phyloP scores from a whole-genome alignment of 495 filamentous ascomycete genomes.

The Halenospora varia region DNA sequence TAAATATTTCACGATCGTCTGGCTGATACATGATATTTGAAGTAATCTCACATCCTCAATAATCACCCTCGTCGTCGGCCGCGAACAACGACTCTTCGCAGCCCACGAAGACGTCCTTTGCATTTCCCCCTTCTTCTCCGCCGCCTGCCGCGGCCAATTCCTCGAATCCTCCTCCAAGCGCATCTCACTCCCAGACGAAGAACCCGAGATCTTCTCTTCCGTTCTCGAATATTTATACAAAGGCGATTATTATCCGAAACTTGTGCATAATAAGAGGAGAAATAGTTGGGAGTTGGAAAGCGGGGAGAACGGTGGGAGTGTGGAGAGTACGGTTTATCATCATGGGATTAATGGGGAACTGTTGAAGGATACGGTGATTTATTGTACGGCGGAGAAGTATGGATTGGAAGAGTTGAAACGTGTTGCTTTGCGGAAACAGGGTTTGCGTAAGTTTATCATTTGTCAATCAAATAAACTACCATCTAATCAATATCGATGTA shows the following conservation, averaged over 20 bases:
- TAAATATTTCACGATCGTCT: background rate
- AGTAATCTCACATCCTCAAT: conserved; percentile 66
- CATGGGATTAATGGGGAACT: conserved; percentile 60
- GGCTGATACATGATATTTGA: background rate
- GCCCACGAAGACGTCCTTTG: conserved; percentile 83
- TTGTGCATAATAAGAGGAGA: conserved; percentile 63
- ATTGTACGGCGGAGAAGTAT: conserved; percentile 83
- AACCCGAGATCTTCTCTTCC: conserved; percentile 86
- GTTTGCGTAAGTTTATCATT: conserved; percentile 37
- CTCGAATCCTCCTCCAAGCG: conserved; percentile 61
- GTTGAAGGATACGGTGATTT: conserved; percentile 85
- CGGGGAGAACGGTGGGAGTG: conserved; percentile 14
- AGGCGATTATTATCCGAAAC: conserved; percentile 82
- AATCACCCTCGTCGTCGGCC: conserved; percentile 75
- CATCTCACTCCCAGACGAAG: conserved; percentile 77
- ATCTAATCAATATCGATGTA: background rate
- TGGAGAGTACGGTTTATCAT: conserved; percentile 68
- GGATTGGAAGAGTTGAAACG: conserved; percentile 77
- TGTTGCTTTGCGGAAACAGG: conserved; percentile 80
- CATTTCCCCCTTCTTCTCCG: conserved; percentile 71
- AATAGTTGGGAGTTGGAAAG: conserved; percentile 54
- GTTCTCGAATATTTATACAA: conserved; percentile 90
- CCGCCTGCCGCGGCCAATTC: conserved; percentile 56
- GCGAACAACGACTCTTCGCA: conserved; percentile 78
- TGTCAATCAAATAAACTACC: conserved; percentile 17